Conservation (phyloP, 352 stramenopile species). For the Phytophthora litchii region DNA sequence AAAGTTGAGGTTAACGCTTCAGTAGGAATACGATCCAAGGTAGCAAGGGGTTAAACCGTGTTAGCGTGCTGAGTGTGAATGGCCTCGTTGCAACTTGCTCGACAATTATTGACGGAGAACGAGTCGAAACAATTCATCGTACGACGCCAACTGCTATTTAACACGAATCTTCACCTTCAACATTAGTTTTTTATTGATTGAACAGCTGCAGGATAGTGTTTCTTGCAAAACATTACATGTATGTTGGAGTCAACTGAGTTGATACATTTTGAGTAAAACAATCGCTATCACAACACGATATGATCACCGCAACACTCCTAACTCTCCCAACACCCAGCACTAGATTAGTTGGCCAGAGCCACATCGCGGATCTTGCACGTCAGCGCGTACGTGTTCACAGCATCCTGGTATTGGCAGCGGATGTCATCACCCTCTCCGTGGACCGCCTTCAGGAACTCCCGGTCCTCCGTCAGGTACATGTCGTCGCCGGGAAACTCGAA, state of each 20-base stretch:
- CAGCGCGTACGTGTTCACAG: slow-evolving; percentile 45
- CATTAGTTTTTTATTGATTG: too few species aligned
- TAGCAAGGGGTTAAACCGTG: slow-evolving; percentile 32
- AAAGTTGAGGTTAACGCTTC: slow-evolving; percentile 9
- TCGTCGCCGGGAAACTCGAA: slow-evolving; percentile 44
- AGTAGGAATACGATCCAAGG: slow-evolving; percentile 22
- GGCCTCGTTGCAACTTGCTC: slow-evolving; percentile 28
- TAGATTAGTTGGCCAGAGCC: slow-evolving; percentile 32
- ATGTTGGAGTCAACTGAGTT: neutral
- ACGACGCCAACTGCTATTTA: slow-evolving; percentile 27
- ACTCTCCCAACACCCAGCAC: too few species aligned
- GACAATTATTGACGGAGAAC: slow-evolving; percentile 22
- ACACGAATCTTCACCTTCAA: slow-evolving; percentile 2
- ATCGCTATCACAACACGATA: neutral
- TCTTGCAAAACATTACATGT: too few species aligned
- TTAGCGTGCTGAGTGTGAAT: slow-evolving; percentile 25
- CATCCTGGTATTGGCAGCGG: slow-evolving; percentile 36
- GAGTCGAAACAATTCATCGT: slow-evolving; percentile 10
- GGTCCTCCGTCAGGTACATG: slow-evolving; percentile 51
- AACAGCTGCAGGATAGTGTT: too few species aligned
- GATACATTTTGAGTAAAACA: slow-evolving; percentile 5
- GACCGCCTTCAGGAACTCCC: slow-evolving; percentile 42
- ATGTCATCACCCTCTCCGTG: slow-evolving; percentile 31
- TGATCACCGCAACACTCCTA: neutral
- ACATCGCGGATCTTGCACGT: slow-evolving; percentile 52